Evolutionary conservation across 1,284 basidiomycete species (phyloP).

Genomic region (Trichosporon inkin): DNA sequence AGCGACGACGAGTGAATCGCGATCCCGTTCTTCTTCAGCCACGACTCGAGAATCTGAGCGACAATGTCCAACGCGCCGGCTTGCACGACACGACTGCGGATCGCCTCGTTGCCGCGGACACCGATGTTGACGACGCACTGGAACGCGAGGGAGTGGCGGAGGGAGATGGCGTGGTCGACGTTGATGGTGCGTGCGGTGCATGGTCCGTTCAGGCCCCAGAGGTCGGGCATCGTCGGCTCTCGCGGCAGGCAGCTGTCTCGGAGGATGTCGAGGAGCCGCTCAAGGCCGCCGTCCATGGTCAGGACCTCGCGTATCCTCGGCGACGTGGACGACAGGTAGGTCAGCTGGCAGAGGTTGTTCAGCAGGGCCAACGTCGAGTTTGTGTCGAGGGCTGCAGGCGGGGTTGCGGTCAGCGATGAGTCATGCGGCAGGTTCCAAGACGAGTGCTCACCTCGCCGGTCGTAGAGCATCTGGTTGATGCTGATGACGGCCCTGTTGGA

Average conservation of each 20-base stretch:
- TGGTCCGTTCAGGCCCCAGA: constrained; percentile 50
- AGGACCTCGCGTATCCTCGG: constrained; percentile 97
- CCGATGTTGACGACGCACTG: constrained; percentile 98
- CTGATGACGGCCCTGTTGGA: constrained; percentile 94
- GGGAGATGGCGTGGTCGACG: constrained; percentile 74
- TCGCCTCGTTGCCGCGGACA: constrained; percentile 89
- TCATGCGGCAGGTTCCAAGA: neutral
- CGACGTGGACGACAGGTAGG: constrained; percentile 94
- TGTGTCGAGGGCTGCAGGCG: constrained; percentile 81
- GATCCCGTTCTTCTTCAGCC: constrained; percentile 71
- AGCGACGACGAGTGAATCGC: constrained; percentile 46
- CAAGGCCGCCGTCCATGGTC: constrained; percentile 94
- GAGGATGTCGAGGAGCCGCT: constrained; percentile 89
- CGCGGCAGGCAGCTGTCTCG: constrained; percentile 64
- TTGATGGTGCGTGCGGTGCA: constrained; percentile 51
- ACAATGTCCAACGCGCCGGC: constrained; percentile 93
- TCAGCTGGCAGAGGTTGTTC: constrained; percentile 94
- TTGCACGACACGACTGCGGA: constrained; percentile 88
- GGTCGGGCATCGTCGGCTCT: constrained; percentile 41
- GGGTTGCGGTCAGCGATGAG: constrained; percentile 5
- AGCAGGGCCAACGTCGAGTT: constrained; percentile 84
- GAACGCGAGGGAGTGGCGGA: constrained; percentile 85
- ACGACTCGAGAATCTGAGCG: constrained; percentile 88
- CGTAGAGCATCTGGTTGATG: constrained; percentile 91
- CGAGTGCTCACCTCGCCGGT: constrained; percentile 73